phyloP scores from a whole-genome alignment of 2,329 filamentous ascomycete species.

The Calonectria fujianensis region DNA sequence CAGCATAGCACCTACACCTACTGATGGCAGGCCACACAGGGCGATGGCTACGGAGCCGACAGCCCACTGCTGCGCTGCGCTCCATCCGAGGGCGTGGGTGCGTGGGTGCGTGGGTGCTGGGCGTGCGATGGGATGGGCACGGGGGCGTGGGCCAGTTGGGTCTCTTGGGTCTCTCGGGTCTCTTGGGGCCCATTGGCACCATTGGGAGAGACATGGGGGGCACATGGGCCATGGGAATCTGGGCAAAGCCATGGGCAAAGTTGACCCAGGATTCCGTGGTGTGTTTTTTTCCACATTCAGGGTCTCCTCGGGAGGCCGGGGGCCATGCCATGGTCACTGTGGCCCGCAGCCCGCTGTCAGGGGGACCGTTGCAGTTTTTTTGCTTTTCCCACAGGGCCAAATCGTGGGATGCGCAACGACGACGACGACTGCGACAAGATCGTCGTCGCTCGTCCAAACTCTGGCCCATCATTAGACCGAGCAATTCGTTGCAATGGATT shows the following conservation, averaged over 20 bases:
- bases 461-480: not conserved
- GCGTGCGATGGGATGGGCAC: not conserved
- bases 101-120: not conserved
- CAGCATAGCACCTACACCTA: not conserved
- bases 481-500: not conserved
- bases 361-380: slow-evolving; percentile 31
- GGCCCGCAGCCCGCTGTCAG: slow-evolving; percentile 38
- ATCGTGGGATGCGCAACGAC: slow-evolving; percentile 27
- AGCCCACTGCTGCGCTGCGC: slow-evolving; percentile 1
- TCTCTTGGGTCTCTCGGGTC: not conserved
- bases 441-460: not conserved
- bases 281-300: slow-evolving; percentile 42
- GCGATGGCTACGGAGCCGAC: slow-evolving; percentile 36
- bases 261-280: slow-evolving; percentile 46
- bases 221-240: slow-evolving; percentile 51
- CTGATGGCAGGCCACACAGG: slow-evolving; percentile 16
- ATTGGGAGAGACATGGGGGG: slow-evolving; percentile 3
- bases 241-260: slow-evolving; percentile 49
- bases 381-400: slow-evolving; percentile 22
- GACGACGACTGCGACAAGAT: not conserved
- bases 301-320: slow-evolving; percentile 41
- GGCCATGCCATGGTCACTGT: slow-evolving; percentile 17
- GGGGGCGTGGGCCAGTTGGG: slow-evolving; percentile 13
- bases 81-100: not conserved
- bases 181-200: slow-evolving; percentile 23